Evolutionary conservation across 164 flowering plant genomes (phyloP), one percentile per base, ranked within the genome.

Genomic region (Macadamia integrifolia): DNA sequence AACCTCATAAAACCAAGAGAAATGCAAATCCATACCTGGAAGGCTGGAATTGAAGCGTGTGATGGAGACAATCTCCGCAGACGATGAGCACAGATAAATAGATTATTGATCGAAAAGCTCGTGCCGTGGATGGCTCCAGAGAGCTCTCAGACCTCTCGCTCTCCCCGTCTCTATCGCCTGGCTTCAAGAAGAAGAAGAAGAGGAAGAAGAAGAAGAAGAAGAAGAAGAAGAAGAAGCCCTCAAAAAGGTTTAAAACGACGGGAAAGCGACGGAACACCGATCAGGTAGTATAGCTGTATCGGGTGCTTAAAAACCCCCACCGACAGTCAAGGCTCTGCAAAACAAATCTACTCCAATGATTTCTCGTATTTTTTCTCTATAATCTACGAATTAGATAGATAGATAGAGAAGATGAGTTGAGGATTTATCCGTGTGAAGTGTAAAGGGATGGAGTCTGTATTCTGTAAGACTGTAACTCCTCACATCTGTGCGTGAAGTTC

Each of bases 281-380:
- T 60, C 42, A 42, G 64, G 58, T 23, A 48, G 44, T 42, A 23
- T 23, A 30, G 42, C n/a, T 60, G 18, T 30, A 60, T 29, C 15
- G 9, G 59, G 17, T 57, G 67, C 44, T 9, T 65, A 7, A n/a
- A 68, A 60, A 62, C 10, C 28, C 61, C 61, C 72, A 69, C 72
- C 72, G 72, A 69, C 72, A 62, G 42, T 42, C 23, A 17, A 53
- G 50, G 53, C 66, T 52, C 35, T 8, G 1, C 43, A 32, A 60
- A 60, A 32, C 17, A 60, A 58, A 29, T 9, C 35, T 13, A 3
- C 61, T 58, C 40, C 61, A 58, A 58, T 58, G 40, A 58, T 29
- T 58, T 11, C 10, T 9, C 8, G 0, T 14, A 3, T 49, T 49
- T 49, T 49, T 49, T 14, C 8, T 49, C 53, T 35, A 2, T 35